Conservation (phyloP, 371 early-diverging fungal genomes). For the Apophysomyces ossiformis region DNA sequence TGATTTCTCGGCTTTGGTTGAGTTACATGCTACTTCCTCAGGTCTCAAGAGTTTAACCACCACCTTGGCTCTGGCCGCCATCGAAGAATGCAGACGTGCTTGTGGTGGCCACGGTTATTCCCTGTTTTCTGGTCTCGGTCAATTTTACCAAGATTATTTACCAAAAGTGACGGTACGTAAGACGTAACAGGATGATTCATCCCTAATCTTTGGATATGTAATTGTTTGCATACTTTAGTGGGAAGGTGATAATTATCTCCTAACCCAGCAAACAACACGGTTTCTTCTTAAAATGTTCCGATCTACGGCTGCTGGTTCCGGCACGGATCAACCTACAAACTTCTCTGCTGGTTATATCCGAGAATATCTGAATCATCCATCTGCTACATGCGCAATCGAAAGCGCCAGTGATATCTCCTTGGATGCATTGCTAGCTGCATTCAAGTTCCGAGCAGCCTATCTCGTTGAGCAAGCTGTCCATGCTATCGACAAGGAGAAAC, state of each 20-base stretch:
- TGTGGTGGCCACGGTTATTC: slow-evolving; percentile 89
- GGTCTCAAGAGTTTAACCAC: slow-evolving; percentile 86
- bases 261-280: slow-evolving; percentile 79
- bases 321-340: slow-evolving; percentile 33
- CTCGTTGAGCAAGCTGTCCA: slow-evolving; percentile 43
- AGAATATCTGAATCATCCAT: slow-evolving; percentile 50
- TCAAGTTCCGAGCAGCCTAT: slow-evolving; percentile 46
- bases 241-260: slow-evolving; percentile 82
- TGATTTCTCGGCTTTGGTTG: slow-evolving; percentile 66
- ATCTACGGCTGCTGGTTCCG: slow-evolving; percentile 41
- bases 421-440: slow-evolving; percentile 38
- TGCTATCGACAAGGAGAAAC: slow-evolving; percentile 39
- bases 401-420: slow-evolving; percentile 31
- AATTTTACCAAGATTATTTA: slow-evolving; percentile 66
- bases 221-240: slow-evolving; percentile 31
- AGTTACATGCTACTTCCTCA: slow-evolving; percentile 85
- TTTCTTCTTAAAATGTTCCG: slow-evolving; percentile 66
- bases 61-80: slow-evolving; percentile 73
- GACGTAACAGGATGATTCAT: background rate
- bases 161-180: slow-evolving; percentile 61
- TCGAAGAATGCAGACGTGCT: slow-evolving; percentile 77
- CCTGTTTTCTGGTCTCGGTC: slow-evolving; percentile 76
- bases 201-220: background rate
- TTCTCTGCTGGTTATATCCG: slow-evolving; percentile 47
- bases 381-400: slow-evolving; percentile 47